Percentiles rank a stretch among this genome's conserved stretches.
Evolutionary conservation across 441 rosid genomes (phyloP).

Genomic region (Rhodomyrtus psidioides): DNA sequence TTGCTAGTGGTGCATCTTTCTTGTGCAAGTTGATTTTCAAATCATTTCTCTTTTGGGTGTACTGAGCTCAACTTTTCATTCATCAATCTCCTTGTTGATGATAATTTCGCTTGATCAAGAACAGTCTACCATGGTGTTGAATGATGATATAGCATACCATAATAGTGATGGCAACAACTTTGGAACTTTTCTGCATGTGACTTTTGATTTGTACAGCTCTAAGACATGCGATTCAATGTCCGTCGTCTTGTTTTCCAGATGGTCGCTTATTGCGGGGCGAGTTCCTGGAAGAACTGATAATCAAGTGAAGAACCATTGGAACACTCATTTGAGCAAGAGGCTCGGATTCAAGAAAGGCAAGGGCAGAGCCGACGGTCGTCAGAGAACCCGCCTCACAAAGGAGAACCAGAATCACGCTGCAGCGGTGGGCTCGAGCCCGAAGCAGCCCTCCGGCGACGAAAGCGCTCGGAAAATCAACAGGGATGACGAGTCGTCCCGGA

Average conservation of each 20-base stretch:
- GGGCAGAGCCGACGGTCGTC: not conserved
- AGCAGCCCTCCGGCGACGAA: not conserved
- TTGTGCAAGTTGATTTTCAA: not conserved
- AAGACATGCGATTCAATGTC: not conserved
- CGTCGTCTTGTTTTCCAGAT: slow-evolving; percentile 11
- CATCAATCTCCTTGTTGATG: not conserved
- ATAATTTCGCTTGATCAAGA: not conserved
- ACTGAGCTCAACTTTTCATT: not conserved
- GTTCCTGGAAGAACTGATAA: slow-evolving; percentile 63
- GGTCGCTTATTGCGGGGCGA: slow-evolving; percentile 59
- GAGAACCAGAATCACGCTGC: not conserved
- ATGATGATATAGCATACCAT: not conserved
- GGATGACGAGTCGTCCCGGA: not conserved
- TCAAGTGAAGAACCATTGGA: slow-evolving; percentile 72
- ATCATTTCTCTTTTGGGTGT: not conserved
- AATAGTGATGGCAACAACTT: not conserved
- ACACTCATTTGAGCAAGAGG: slow-evolving; percentile 49
- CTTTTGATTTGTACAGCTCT: not conserved
- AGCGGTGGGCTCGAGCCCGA: not conserved
- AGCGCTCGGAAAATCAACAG: not conserved
- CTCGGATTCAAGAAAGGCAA: slow-evolving; percentile 16
- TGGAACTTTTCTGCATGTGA: not conserved
- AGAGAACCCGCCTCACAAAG: not conserved
- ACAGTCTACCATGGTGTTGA: not conserved
- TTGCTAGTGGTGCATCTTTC: not conserved